These are phyloP conservation scores for Lolium multiflorum DNA, from an alignment of 176 grass and related monocot species.

Conservation along the genomic window DNA sequence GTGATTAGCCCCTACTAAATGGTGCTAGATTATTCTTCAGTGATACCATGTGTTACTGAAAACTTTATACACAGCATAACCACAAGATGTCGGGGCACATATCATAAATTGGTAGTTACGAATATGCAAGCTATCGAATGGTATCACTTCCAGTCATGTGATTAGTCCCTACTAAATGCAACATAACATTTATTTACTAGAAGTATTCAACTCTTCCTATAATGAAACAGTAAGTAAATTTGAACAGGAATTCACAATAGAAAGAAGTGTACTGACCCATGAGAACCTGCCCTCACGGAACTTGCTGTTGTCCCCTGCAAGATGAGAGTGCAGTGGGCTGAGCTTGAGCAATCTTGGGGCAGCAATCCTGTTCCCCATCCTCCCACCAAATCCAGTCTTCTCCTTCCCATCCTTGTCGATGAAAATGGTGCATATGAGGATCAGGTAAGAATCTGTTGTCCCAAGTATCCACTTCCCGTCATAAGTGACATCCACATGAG, in stretches of 20 bases:
- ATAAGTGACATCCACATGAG: constrained; percentile 91
- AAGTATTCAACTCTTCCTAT: not conserved
- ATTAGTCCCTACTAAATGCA: not conserved
- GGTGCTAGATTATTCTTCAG: too few species aligned
- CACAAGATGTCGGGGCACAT: too few species aligned
- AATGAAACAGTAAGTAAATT: constrained; percentile 10
- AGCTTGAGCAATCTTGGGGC: constrained; percentile 93
- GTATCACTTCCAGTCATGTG: too few species aligned
- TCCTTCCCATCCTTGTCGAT: constrained; percentile 93
- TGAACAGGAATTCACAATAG: constrained; percentile 24
- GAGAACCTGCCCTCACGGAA: constrained; percentile 86
- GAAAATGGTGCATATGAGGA: constrained; percentile 87
- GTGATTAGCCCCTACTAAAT: too few species aligned
- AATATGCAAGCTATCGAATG: too few species aligned
- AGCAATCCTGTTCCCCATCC: constrained; percentile 93
- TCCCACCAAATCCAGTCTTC: constrained; percentile 76
- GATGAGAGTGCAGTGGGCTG: constrained; percentile 75
- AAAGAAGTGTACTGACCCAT: constrained; percentile 62
- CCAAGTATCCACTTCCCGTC: constrained; percentile 91
- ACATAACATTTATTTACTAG: not conserved
- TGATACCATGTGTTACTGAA: too few species aligned
- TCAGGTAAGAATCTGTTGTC: constrained; percentile 78
- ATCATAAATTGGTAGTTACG: not conserved
- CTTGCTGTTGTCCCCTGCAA: constrained; percentile 68
- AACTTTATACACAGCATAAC: too few species aligned